A percentile compares a stretch with the other conserved stretches of the same genome.
phyloP scores from a whole-genome alignment of 2,329 filamentous ascomycete genomes.

The Aspergillus sergii region DNA sequence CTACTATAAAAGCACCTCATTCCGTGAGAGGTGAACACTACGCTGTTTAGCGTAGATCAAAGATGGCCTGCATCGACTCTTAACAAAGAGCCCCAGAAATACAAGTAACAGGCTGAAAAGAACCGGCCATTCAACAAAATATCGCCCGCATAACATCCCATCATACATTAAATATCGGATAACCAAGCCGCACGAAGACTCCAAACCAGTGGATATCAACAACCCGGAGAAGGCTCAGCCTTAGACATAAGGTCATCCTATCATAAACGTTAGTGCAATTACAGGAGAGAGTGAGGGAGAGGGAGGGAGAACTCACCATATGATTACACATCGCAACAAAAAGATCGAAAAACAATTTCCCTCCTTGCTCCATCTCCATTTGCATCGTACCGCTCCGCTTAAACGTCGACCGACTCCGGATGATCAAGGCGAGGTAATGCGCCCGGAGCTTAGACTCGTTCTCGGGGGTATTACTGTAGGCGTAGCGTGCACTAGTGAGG shows the following conservation, averaged over 20 bases:
- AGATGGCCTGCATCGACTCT: not conserved
- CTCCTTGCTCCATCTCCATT: constrained; percentile 86
- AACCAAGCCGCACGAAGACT: not conserved
- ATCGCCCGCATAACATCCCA: not conserved
- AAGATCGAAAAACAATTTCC: constrained; percentile 87
- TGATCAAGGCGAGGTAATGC: constrained; percentile 90
- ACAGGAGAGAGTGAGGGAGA: not conserved
- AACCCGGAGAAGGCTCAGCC: constrained; percentile 4
- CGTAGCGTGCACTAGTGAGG: constrained; percentile 81
- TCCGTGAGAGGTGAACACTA: not conserved
- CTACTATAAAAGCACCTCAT: not conserved
- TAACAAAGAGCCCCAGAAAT: not conserved
- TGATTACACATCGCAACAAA: constrained; percentile 94
- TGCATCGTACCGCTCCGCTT: constrained; percentile 96
- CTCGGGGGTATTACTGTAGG: constrained; percentile 86
- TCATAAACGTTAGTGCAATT: not conserved
- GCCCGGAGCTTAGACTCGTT: constrained; percentile 87
- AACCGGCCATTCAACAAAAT: not conserved
- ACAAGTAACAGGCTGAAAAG: not conserved
- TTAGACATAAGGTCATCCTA: constrained; percentile 27
- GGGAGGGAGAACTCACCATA: constrained; percentile 60
- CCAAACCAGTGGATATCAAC: constrained; percentile 5
- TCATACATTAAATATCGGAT: not conserved
- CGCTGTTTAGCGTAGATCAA: not conserved
- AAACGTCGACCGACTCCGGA: constrained; percentile 82